Percentiles rank a stretch among this genome's conserved stretches.
Evolutionary conservation across 1,139 yeast genomes (phyloP).

Genomic region (Zygoascus sp.): DNA sequence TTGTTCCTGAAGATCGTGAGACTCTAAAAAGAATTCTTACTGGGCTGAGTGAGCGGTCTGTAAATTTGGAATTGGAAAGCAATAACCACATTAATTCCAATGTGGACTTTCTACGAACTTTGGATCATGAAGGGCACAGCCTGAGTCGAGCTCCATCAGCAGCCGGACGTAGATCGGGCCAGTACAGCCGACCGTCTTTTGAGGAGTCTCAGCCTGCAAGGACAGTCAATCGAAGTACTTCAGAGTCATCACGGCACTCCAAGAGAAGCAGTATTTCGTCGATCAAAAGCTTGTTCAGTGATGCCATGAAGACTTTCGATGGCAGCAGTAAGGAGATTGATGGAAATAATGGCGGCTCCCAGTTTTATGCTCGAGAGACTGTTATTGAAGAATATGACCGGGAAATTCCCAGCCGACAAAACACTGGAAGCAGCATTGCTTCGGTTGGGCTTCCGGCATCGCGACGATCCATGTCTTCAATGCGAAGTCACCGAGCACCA

Average conservation of each 20-base stretch:
- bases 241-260: slow-evolving; percentile 17
- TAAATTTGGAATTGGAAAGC: slow-evolving; percentile 34
- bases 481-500: slow-evolving; percentile 2
- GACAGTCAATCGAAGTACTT: slow-evolving; percentile 10
- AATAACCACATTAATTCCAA: slow-evolving; percentile 42
- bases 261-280: slow-evolving; percentile 29
- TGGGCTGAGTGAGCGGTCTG: slow-evolving; percentile 33
- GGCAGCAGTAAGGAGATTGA: slow-evolving; percentile 10
- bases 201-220: slow-evolving; percentile 2
- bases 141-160: slow-evolving; percentile 14
- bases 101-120: slow-evolving; percentile 55
- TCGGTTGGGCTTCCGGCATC: background rate
- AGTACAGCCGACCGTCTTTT: slow-evolving; percentile 5
- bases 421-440: background rate
- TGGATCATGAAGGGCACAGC: slow-evolving; percentile 38
- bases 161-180: slow-evolving; percentile 12
- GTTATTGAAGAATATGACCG: background rate
- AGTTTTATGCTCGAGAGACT: background rate
- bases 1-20: slow-evolving; percentile 27
- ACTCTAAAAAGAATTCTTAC: slow-evolving; percentile 35
- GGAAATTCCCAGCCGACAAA: background rate
- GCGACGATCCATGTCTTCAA: slow-evolving; percentile 1
- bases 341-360: background rate
- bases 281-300: slow-evolving; percentile 26
- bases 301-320: slow-evolving; percentile 34